These are phyloP conservation scores for Yamadazyma sp. DNA, from an alignment of 805 yeast genomes.

Conservation along the genomic window DNA sequence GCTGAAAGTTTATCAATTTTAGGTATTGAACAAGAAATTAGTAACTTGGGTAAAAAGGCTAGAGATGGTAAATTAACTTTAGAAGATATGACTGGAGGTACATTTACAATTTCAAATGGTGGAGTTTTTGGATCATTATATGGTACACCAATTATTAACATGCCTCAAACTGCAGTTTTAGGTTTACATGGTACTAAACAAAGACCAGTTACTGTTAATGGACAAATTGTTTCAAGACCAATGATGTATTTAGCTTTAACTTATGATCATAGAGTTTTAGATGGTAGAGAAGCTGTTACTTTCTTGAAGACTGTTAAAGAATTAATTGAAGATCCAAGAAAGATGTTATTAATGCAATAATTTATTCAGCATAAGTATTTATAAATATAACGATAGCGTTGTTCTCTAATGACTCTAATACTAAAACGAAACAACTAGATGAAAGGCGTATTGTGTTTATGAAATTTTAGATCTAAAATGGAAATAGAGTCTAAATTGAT, in stretches of 20 bases:
- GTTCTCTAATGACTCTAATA: no score
- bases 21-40: constrained; percentile 86
- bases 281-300: constrained; percentile 98
- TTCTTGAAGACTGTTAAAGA: constrained; percentile 96
- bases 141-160: constrained; percentile 97
- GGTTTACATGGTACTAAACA: constrained; percentile 98
- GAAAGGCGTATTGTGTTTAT: no score
- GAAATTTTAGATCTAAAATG: no score
- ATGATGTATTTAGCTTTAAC: constrained; percentile 99
- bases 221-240: constrained; percentile 95
- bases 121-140: constrained; percentile 97
- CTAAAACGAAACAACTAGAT: no score
- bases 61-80: constrained; percentile 94
- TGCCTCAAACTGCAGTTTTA: constrained; percentile 97
- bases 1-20: constrained; percentile 87
- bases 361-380: no score
- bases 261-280: constrained; percentile 96
- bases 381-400: no score
- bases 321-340: constrained; percentile 97
- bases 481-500: no score
- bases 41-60: constrained; percentile 82
- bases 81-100: constrained; percentile 99
- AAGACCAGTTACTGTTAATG: constrained; percentile 95
- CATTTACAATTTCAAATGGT: constrained; percentile 98
- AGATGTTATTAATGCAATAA: constrained; percentile 64